A percentile compares a stretch with the other conserved stretches of the same genome.
Evolutionary conservation across 257 asterid genomes (phyloP).

Genomic region (Solanum habrochaites): DNA sequence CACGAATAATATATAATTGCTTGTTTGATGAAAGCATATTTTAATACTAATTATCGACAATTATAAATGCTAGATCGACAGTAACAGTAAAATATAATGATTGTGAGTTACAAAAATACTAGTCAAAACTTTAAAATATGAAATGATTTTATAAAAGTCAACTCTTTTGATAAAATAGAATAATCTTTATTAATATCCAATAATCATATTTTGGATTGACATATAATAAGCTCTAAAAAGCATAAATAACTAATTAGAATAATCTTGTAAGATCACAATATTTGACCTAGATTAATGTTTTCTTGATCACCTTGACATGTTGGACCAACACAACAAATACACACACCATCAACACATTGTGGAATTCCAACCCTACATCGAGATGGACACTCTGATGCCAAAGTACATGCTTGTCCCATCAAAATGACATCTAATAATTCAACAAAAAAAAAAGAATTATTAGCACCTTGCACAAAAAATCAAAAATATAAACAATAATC

Average conservation of each 20-base stretch:
- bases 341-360: not conserved
- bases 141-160: not conserved
- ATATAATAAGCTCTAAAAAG: not conserved
- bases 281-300: not conserved
- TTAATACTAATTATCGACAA: too few species aligned
- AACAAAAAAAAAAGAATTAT: too few species aligned
- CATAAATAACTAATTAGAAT: not conserved
- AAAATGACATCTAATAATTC: not conserved
- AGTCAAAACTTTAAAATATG: too few species aligned
- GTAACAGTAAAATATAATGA: too few species aligned
- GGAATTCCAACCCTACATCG: not conserved
- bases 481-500: not conserved
- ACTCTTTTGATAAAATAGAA: not conserved
- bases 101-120: not conserved
- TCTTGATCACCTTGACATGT: not conserved
- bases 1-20: too few species aligned
- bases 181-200: not conserved
- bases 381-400: not conserved
- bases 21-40: not conserved
- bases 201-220: not conserved
- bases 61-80: not conserved
- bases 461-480: not conserved
- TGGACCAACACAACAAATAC: not conserved
- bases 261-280: not conserved
- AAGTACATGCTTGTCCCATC: not conserved